Percentiles rank a stretch among this genome's conserved stretches.
phyloP scores from a whole-genome alignment of 2,329 filamentous ascomycete species.

The Sporothrix brunneoviolacea region DNA sequence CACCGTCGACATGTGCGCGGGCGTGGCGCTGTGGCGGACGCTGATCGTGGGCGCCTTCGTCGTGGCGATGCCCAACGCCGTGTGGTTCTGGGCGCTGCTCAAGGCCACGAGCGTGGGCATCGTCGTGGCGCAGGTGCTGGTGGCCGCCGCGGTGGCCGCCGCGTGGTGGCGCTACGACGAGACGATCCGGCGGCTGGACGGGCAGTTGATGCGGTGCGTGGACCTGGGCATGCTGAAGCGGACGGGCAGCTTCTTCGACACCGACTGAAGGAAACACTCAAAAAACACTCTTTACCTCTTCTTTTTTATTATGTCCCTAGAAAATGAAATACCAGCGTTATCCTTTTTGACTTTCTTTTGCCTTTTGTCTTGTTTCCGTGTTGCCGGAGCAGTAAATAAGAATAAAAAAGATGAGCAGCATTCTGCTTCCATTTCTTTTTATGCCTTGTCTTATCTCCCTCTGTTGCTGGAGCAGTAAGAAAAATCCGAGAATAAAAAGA shows the following conservation, averaged over 20 bases:
- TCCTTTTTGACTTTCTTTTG: neutral
- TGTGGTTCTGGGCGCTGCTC: slow-evolving; percentile 31
- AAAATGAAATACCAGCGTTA: neutral
- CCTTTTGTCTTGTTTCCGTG: too few relatives aligned
- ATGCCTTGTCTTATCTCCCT: too few relatives aligned
- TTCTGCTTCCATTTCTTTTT: too few relatives aligned
- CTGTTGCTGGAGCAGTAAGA: too few relatives aligned
- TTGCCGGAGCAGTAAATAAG: too few relatives aligned
- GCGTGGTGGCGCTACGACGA: slow-evolving; percentile 39
- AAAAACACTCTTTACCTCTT: neutral
- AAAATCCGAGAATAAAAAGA: too few relatives aligned
- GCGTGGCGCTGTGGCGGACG: slow-evolving; percentile 34
- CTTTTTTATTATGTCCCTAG: neutral
- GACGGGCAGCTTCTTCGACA: slow-evolving; percentile 40
- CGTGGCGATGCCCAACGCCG: slow-evolving; percentile 34
- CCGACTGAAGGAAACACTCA: slow-evolving; percentile 23
- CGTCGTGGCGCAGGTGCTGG: slow-evolving; percentile 33
- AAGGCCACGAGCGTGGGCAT: slow-evolving; percentile 34
- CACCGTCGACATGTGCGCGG: slow-evolving; percentile 42
- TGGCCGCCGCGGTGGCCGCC: slow-evolving; percentile 28
- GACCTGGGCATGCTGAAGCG: slow-evolving; percentile 36
- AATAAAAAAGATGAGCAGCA: too few relatives aligned
- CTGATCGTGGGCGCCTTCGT: slow-evolving; percentile 38
- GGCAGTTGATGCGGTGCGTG: slow-evolving; percentile 40
- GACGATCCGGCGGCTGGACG: slow-evolving; percentile 36